A percentile compares a stretch with the other conserved stretches of the same genome.
These are phyloP conservation scores for Phytophthora podocarpi DNA, from an alignment of 352 stramenopile genomes.

Conservation along the genomic window DNA sequence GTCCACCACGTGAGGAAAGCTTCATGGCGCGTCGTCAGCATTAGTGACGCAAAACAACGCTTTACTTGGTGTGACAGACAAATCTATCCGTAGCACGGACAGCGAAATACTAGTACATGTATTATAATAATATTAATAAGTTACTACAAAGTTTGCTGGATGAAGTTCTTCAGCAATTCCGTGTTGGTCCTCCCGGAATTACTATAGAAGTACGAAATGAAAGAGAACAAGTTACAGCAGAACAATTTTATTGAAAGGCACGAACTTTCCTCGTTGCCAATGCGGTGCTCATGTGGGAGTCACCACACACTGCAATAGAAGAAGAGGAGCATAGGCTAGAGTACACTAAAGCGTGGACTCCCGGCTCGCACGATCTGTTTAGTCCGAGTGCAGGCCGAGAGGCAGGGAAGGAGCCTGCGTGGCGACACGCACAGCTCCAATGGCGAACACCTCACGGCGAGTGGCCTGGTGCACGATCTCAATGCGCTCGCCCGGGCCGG, in stretches of 20 bases:
- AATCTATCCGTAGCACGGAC: no score
- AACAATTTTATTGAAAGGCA: slow-evolving; percentile 33
- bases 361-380: slow-evolving; percentile 17
- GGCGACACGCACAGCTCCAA: slow-evolving; percentile 70
- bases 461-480: slow-evolving; percentile 87
- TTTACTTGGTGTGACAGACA: no score
- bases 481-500: slow-evolving; percentile 76
- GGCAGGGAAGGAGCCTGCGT: slow-evolving; percentile 53
- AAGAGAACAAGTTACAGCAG: no score
- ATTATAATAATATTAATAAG: no score
- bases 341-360: slow-evolving; percentile 22
- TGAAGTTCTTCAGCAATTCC: no score
- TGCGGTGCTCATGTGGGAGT: neutral
- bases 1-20: no score
- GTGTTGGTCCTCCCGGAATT: no score
- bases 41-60: no score
- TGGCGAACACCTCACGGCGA: slow-evolving; percentile 82
- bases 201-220: no score
- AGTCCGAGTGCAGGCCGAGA: slow-evolving; percentile 72
- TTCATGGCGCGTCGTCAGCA: no score
- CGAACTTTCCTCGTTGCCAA: slow-evolving; percentile 15
- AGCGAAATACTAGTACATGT: no score
- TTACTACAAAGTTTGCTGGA: no score
- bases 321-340: slow-evolving; percentile 27
- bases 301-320: slow-evolving; percentile 14